Evolutionary conservation across 148 eudicot genomes (phyloP), one percentile per base, ranked within the genome.

Genomic region (Camellia lanceoleosa): DNA sequence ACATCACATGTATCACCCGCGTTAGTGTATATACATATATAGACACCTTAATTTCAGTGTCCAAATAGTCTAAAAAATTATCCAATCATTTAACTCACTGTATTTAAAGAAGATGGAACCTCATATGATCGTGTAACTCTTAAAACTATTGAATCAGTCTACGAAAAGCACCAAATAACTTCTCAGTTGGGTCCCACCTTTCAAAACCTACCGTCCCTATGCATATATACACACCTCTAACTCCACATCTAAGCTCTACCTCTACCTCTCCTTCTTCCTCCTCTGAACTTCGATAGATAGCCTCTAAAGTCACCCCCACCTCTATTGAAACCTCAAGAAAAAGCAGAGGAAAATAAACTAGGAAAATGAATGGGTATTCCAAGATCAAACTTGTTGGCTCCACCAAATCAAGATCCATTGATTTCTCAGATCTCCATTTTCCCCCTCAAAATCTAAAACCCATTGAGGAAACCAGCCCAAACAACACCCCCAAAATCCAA

Each of bases 341-440:
- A 15, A 23, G 49, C 38, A 42, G 66, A 68, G 15, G 9, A 4
- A 58, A 16, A 38, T 19, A 41, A 54, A 52, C 30, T 0, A 23
- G 9, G 20, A 76, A 55, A 56, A 87, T 87, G 89, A 59, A 65
- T 49, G 84, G 82, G 13, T 87, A 85, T 54, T 58, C 85, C 43
- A 87, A 80, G 79, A 83, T 81, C 69, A 85, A 76, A 63, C 38
- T 13, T 3, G 5, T 3, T 23, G 64, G 74, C 49, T 80, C 76
- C 78, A 66, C 71, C 66, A 78, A 78, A 78, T 83, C 86, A 81
- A 82, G 72, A 78, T 83, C 86, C 80, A 74, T 75, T 4, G 80
- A 87, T 78, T 71, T 79, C 9, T 61, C 84, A 82, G 87, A 82
- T 80, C 81, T 83, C 69, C 69, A 9, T 2, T 19, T 69, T 59